Conservation (phyloP, 2,329 filamentous ascomycete species). For the Colletotrichum echinochloae region DNA sequence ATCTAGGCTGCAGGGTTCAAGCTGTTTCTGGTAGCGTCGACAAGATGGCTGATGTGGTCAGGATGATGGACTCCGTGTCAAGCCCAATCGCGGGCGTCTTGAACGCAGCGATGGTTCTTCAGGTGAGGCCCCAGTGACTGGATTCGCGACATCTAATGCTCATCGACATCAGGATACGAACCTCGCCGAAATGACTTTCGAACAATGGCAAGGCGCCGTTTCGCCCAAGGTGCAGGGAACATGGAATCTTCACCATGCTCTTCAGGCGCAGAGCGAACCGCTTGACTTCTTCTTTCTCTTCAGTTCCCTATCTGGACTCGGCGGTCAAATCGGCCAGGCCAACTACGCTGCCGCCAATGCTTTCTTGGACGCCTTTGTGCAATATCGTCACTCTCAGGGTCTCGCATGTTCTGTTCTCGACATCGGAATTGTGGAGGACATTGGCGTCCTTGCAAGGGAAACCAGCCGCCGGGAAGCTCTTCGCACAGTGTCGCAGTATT, state of each 20-base stretch:
- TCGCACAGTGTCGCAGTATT: conserved; percentile 27
- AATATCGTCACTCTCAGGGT: conserved; percentile 50
- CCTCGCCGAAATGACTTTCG: conserved; percentile 52
- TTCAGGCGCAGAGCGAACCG: conserved; percentile 31
- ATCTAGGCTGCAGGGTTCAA: conserved; percentile 44
- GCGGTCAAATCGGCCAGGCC: conserved; percentile 52
- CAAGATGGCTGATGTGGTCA: conserved; percentile 45
- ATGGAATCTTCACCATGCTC: conserved; percentile 56
- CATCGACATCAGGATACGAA: conserved; percentile 23
- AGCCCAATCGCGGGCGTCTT: conserved; percentile 55
- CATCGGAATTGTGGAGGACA: conserved; percentile 53
- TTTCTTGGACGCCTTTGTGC: conserved; percentile 55
- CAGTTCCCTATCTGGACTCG: conserved; percentile 50
- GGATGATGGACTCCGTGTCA: conserved; percentile 37
- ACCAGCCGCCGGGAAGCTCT: conserved; percentile 34
- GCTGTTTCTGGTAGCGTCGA: conserved; percentile 51
- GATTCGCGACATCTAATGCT: neutral
- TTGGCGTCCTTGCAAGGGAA: conserved; percentile 51
- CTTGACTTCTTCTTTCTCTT: conserved; percentile 55
- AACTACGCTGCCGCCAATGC: conserved; percentile 57
- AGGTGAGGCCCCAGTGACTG: neutral
- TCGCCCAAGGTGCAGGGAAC: conserved; percentile 57
- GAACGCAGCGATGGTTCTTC: conserved; percentile 55
- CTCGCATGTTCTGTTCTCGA: conserved; percentile 55
- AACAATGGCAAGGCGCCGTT: conserved; percentile 52